Base-by-base conservation (phyloP, 352 stramenopile species). In the Pythium aristosporum region DNA sequence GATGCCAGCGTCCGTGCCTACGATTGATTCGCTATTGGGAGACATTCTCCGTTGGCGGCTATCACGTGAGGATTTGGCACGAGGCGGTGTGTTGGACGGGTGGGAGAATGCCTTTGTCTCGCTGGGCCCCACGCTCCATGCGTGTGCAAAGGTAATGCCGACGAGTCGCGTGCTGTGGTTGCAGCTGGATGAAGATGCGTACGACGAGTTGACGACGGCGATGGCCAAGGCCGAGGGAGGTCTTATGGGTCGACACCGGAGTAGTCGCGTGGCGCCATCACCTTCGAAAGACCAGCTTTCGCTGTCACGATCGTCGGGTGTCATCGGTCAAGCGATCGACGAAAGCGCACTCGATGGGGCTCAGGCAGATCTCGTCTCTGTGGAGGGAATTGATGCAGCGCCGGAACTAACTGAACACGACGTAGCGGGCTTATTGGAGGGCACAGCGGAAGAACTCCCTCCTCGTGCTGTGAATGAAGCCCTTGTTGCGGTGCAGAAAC, bases 61-160 rank as follows among this genome's bases (percentile, higher is more conserved):
- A 10, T 44, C 52, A 0, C 78, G 89, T 52, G 55, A 75, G 21
- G 88, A 96, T 57, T 52, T 92, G n/a, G 69, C 72, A 42, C 69
- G 57, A 18, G 89, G 89, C 20, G 70, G 77, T 18, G 77, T 97
- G 0, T 56, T 97, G 39, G 89, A 97, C 59, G 77, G 81, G 0
- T 85, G 92, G 46, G 71, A 88, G 15, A 94, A 82, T 32, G 61
- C 70, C 2, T 88, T 87, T 42, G 44, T 87, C 6, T 53, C 58
- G 16, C 48, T 83, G 8, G 71, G 83, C 23, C 66, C 69, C 46
- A 76, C 69, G 4, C 18, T 90, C 10, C 53, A 59, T 34, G 73
- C 72, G 13, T 89, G 80, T 51, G 67, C 63, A 0, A 75, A 71
- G 20, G 65, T 74, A 0, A 68, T 93, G 37, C 23, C 51, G 6